These are phyloP conservation scores for Tetracladium setigerum DNA, from an alignment of 495 filamentous ascomycete species.

Conservation along the genomic window DNA sequence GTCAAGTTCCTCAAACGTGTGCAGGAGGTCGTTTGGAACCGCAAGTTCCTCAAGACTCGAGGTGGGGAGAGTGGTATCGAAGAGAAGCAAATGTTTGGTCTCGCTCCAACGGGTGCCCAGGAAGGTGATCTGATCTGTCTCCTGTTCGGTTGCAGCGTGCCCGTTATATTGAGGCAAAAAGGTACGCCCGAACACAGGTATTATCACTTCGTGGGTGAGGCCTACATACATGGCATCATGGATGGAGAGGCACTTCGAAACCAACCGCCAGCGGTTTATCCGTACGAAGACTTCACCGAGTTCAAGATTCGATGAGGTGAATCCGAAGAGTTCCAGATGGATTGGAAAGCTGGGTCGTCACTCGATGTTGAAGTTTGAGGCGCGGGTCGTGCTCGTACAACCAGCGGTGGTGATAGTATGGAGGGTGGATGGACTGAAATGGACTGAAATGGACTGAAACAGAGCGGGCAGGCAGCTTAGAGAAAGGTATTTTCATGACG, in stretches of 20 bases:
- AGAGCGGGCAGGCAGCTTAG: no score
- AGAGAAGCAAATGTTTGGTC: conserved; percentile 4
- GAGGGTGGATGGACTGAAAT: no score
- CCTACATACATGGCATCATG: conserved; percentile 4
- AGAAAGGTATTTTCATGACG: no score
- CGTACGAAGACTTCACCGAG: no score
- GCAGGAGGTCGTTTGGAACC: conserved; percentile 3
- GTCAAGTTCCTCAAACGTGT: conserved; percentile 2
- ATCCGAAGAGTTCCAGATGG: no score
- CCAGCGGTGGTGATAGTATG: no score
- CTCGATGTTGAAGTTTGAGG: no score
- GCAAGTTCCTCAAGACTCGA: neutral
- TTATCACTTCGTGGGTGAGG: conserved; percentile 3
- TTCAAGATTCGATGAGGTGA: no score
- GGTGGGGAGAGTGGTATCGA: neutral
- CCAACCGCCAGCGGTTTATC: no score
- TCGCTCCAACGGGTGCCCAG: conserved; percentile 13
- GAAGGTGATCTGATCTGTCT: conserved; percentile 30
- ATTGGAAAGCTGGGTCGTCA: no score
- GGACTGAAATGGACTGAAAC: no score
- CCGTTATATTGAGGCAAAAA: conserved; percentile 26
- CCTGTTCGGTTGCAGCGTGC: conserved; percentile 34
- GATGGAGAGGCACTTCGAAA: conserved; percentile 1
- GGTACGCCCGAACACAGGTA: neutral
- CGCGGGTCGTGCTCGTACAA: no score